These are phyloP conservation scores for Amphirosellinia nigrospora DNA, from an alignment of 495 filamentous ascomycete species.

Conservation along the genomic window DNA sequence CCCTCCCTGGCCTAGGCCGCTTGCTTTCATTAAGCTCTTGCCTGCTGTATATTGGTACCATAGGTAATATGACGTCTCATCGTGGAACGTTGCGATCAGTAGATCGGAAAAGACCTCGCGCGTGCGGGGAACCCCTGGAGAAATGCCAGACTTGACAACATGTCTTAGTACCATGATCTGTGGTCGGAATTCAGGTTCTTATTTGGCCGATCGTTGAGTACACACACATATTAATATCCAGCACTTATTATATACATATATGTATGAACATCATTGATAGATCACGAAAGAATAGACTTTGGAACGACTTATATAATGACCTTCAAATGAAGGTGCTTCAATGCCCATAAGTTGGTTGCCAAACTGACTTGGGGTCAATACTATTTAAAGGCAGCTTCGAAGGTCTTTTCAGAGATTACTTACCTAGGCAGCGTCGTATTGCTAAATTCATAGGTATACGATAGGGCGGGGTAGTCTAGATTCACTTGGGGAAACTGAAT, in stretches of 20 bases:
- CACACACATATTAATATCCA: too few species aligned
- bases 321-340: neutral
- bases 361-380: neutral
- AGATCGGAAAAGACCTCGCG: neutral
- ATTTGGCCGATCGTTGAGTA: neutral
- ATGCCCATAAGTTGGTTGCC: neutral
- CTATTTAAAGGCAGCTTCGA: neutral
- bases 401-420: neutral
- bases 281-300: neutral
- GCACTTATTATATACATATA: neutral
- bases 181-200: neutral
- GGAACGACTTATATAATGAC: neutral
- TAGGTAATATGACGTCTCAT: constrained; percentile 20
- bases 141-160: neutral
- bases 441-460: neutral
- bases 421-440: neutral
- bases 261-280: neutral
- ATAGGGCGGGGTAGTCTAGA: neutral
- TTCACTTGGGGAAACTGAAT: neutral
- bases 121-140: constrained; percentile 24
- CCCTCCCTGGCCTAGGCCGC: constrained; percentile 1
- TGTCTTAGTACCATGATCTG: neutral
- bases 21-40: constrained; percentile 12
- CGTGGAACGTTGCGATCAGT: constrained; percentile 11
- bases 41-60: neutral